Base-by-base conservation (phyloP, 345 rosid species). In the Euphorbia peplus region DNA sequence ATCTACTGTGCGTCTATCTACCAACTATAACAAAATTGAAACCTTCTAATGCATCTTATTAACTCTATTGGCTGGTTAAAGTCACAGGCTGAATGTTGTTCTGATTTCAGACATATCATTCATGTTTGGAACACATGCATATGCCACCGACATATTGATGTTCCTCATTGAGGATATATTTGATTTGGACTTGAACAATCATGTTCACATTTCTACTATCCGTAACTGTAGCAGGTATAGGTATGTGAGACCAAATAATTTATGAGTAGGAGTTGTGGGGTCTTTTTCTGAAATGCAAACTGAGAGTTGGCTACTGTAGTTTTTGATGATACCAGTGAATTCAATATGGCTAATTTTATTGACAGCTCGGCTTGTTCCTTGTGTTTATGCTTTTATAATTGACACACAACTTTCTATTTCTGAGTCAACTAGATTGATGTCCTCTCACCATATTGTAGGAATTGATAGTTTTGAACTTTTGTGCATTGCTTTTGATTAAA, bases 341-440 rank as follows among this genome's bases (percentile, higher is more conserved):
- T n/a, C 41, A 50, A 15, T 2, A 47, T 21, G 21, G 1, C 44
- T 12, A 21, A 16, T 48, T 48, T 21, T 8, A 19, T 63, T 47
- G 67, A 63, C 53, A 42, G 12, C 55, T 47, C 1, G 15, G 21
- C n/a, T 65, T 55, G 68, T 66, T 16, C 19, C n/a, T 30, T 53
- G 14, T 50, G n/a, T n/a, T 52, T 52, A 35, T 25, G n/a, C 69
- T 66, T 51, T 25, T 46, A 35, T 59, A n/a, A 5, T n/a, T 28
- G 18, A 28, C 60, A 28, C 44, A 59, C 25, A 35, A 59, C 24
- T 35, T 0, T 37, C 28, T 32, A 32, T 59, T 26, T 57, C 18
- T 9, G 14, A 32, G 19, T 10, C 11, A 30, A 14, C 15, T 59
- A 19, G 44, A 59, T 3, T 58, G 62, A 29, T 2, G 2, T 53